These are phyloP conservation scores for Paramecium bursaria DNA, from an alignment of 73 alveolate species.

Conservation along the genomic window DNA sequence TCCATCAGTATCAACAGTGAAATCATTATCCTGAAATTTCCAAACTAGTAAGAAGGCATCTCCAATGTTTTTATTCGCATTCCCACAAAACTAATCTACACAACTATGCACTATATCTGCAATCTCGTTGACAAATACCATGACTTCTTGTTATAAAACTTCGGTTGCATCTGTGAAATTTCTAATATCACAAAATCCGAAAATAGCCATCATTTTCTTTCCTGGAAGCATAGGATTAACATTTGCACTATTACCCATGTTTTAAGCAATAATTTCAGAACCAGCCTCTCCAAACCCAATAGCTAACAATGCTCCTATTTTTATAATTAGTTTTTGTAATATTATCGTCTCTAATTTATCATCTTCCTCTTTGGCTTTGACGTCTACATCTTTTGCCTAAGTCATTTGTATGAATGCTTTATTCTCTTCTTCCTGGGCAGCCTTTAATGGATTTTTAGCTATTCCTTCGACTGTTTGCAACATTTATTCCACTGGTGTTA, in stretches of 20 bases:
- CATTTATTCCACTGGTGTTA: slow-evolving; percentile 96
- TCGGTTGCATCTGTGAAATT: slow-evolving; percentile 91
- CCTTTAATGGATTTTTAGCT: slow-evolving; percentile 95
- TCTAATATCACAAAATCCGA: slow-evolving; percentile 91
- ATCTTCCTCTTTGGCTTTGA: slow-evolving; percentile 58
- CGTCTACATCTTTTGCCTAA: slow-evolving; percentile 52
- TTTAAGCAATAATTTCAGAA: slow-evolving; percentile 82
- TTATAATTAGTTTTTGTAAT: slow-evolving; percentile 75
- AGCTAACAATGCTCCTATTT: slow-evolving; percentile 84
- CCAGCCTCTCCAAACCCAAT: slow-evolving; percentile 94
- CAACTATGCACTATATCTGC: slow-evolving; percentile 95
- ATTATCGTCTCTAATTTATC: slow-evolving; percentile 68
- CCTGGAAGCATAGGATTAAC: slow-evolving; percentile 92
- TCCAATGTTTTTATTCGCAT: slow-evolving; percentile 99
- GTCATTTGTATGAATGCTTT: slow-evolving; percentile 68
- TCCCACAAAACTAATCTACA: slow-evolving; percentile 93
- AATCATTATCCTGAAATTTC: slow-evolving; percentile 81
- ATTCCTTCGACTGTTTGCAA: slow-evolving; percentile 91
- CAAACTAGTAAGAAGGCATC: slow-evolving; percentile 97
- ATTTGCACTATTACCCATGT: slow-evolving; percentile 68
- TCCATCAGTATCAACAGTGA: slow-evolving; percentile 61
- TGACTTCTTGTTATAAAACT: slow-evolving; percentile 89
- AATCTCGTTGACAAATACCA: slow-evolving; percentile 94
- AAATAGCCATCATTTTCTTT: slow-evolving; percentile 83
- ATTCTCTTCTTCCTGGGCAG: slow-evolving; percentile 91